phyloP scores from a whole-genome alignment of 2,329 filamentous ascomycete genomes.

The Fusarium neocosmosporiellum region DNA sequence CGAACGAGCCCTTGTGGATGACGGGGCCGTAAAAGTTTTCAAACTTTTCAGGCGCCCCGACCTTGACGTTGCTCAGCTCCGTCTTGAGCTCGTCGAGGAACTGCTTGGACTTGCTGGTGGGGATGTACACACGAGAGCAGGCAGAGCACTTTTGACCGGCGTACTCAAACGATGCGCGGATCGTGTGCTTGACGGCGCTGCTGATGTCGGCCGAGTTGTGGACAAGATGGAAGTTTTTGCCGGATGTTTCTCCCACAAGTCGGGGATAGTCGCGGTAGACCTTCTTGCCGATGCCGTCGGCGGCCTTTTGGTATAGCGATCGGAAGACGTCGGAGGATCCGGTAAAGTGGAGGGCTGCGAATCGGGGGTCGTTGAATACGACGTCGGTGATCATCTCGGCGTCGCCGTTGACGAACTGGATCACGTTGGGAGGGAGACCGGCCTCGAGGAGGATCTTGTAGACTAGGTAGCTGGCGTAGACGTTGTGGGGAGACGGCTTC shows the following conservation, averaged over 20 bases:
- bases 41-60: slow-evolving; percentile 75
- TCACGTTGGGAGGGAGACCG: slow-evolving; percentile 85
- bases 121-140: slow-evolving; percentile 79
- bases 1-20: slow-evolving; percentile 82
- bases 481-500: slow-evolving; percentile 89
- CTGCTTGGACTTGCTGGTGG: slow-evolving; percentile 74
- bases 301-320: slow-evolving; percentile 85
- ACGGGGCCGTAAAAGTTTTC: slow-evolving; percentile 87
- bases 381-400: slow-evolving; percentile 82
- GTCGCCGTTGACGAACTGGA: slow-evolving; percentile 91
- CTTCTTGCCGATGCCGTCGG: slow-evolving; percentile 79
- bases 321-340: slow-evolving; percentile 92
- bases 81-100: slow-evolving; percentile 76
- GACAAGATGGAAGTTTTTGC: slow-evolving; percentile 91
- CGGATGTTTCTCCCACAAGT: slow-evolving; percentile 88
- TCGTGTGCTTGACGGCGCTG: slow-evolving; percentile 82
- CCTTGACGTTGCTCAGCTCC: slow-evolving; percentile 72
- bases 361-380: slow-evolving; percentile 79
- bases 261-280: slow-evolving; percentile 86
- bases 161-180: slow-evolving; percentile 88
- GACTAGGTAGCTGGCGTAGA: slow-evolving; percentile 86
- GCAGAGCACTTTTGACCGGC: slow-evolving; percentile 93
- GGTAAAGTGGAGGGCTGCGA: slow-evolving; percentile 90
- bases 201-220: slow-evolving; percentile 79
- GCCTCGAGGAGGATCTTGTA: slow-evolving; percentile 91